phyloP scores from a whole-genome alignment of 495 filamentous ascomycete genomes.

The Talaromyces adpressus region DNA sequence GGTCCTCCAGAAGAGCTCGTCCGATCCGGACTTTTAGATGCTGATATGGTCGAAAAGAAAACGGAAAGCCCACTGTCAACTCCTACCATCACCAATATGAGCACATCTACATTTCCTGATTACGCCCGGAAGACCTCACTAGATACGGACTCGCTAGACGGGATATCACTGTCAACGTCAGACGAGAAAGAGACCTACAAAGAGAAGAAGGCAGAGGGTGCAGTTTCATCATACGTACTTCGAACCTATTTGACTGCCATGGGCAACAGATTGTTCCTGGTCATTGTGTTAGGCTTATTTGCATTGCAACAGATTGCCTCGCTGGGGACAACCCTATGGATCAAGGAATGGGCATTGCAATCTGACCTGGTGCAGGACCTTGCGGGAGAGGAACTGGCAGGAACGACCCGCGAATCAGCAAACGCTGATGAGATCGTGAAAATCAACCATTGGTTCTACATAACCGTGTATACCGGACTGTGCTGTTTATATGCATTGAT shows the following conservation, averaged over 20 bases:
- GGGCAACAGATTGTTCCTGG: neutral
- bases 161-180: too few species aligned
- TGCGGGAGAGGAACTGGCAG: too few species aligned
- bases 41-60: neutral
- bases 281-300: neutral
- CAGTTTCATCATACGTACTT: neutral
- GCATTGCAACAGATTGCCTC: neutral
- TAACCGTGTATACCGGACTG: constrained; percentile 51
- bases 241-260: neutral
- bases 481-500: constrained; percentile 47
- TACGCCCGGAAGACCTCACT: neutral
- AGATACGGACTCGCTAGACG: too few species aligned
- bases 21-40: neutral
- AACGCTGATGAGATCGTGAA: too few species aligned
- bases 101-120: too few species aligned
- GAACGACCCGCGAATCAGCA: too few species aligned
- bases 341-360: constrained; percentile 1
- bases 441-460: neutral
- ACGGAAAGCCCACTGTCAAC: too few species aligned
- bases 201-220: neutral
- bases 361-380: neutral
- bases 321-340: neutral
- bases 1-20: neutral
- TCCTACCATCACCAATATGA: too few species aligned
- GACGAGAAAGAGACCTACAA: neutral